A percentile compares a stretch with the other conserved stretches of the same genome.
Evolutionary conservation across 2,329 filamentous ascomycete species (phyloP).

Genomic region (Ophiognomonia clavigignenti-juglandacearum): DNA sequence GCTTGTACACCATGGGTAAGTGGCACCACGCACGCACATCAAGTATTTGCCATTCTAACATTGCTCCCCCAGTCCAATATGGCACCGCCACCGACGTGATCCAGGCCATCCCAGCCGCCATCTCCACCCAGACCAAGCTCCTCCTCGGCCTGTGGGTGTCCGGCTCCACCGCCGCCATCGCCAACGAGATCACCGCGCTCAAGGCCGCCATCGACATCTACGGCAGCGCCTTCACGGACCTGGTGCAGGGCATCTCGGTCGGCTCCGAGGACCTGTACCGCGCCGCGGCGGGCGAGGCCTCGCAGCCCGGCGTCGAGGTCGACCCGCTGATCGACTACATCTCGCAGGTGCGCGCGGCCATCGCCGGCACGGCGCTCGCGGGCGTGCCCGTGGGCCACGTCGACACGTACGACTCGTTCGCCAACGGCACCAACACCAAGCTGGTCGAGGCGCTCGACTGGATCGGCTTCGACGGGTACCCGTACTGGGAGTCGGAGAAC

Average conservation of each 20-base stretch:
- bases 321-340: slow-evolving; percentile 61
- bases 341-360: slow-evolving; percentile 36
- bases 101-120: slow-evolving; percentile 70
- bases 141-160: slow-evolving; percentile 63
- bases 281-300: slow-evolving; percentile 48
- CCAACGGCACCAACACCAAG: slow-evolving; percentile 51
- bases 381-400: slow-evolving; percentile 56
- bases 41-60: too few relatives aligned
- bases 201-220: slow-evolving; percentile 49
- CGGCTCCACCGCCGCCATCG: slow-evolving; percentile 51
- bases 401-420: slow-evolving; percentile 63
- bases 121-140: slow-evolving; percentile 51
- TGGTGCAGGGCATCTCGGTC: slow-evolving; percentile 60
- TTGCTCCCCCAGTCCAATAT: slow-evolving; percentile 41
- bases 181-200: slow-evolving; percentile 56
- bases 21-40: too few relatives aligned
- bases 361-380: slow-evolving; percentile 38
- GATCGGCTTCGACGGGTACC: slow-evolving; percentile 61
- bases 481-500: slow-evolving; percentile 58
- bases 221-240: slow-evolving; percentile 45
- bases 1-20: slow-evolving; percentile 64
- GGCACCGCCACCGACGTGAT: slow-evolving; percentile 69
- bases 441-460: slow-evolving; percentile 62
- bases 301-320: slow-evolving; percentile 53
- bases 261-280: slow-evolving; percentile 67